Percentiles rank a stretch among this genome's conserved stretches.
Conservation (phyloP, 441 rosid genomes). For the Bruguiera hainesii region DNA sequence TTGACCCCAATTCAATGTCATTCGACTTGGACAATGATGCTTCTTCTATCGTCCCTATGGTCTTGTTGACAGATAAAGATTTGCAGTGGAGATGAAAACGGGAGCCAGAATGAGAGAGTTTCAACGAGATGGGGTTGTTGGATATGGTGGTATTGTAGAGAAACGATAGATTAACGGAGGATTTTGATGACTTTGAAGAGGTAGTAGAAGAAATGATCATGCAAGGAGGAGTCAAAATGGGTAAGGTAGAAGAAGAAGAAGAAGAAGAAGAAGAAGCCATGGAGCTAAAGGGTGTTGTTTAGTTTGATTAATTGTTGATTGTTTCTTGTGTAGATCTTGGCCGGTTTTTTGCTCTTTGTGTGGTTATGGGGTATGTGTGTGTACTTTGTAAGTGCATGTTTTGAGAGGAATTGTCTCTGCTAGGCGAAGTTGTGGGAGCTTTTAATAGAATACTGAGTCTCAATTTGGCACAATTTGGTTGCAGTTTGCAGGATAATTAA, state of each 20-base stretch:
- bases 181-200: constrained; percentile 6
- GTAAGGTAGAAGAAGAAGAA: constrained; percentile 26
- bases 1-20: constrained; percentile 13
- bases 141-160: constrained; percentile 7
- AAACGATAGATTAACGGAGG: constrained; percentile 24
- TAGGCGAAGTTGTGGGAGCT: not conserved
- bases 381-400: not conserved
- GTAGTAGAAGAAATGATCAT: constrained; percentile 15
- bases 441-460: not conserved
- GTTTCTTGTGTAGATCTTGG: too few relatives aligned
- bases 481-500: not conserved
- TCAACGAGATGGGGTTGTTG: constrained; percentile 20
- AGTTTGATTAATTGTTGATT: too few relatives aligned
- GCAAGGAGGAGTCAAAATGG: constrained; percentile 16
- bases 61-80: constrained; percentile 1
- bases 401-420: not conserved
- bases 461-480: not conserved
- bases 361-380: not conserved
- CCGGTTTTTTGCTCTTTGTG: not conserved
- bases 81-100: not conserved
- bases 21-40: constrained; percentile 10
- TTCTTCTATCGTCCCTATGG: constrained; percentile 9
- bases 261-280: constrained; percentile 25
- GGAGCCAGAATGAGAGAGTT: constrained; percentile 2
- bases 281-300: not conserved